These are phyloP conservation scores for Caryocar brasiliense DNA, from an alignment of 441 rosid genomes.

Conservation along the genomic window DNA sequence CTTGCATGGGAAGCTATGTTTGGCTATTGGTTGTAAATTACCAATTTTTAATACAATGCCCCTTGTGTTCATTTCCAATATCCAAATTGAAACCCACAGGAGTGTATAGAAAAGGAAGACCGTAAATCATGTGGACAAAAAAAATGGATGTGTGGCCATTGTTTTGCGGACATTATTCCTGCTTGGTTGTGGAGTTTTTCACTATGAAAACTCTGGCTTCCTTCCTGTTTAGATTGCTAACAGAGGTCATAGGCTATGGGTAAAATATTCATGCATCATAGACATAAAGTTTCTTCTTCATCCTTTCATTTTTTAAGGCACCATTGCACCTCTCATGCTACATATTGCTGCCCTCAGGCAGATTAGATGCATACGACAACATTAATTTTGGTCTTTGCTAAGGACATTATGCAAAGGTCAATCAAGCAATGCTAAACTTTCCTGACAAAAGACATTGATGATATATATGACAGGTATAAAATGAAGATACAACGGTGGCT, in stretches of 20 bases:
- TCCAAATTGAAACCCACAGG: too few species aligned
- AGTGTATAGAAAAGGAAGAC: not conserved
- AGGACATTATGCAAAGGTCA: too few species aligned
- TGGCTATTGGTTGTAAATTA: not conserved
- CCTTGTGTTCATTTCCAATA: too few species aligned
- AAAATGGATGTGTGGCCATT: not conserved
- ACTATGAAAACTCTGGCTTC: not conserved
- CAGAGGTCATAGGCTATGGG: not conserved
- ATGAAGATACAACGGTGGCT: slow-evolving; percentile 15
- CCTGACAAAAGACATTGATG: slow-evolving; percentile 2
- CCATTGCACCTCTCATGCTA: not conserved
- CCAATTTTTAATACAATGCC: too few species aligned
- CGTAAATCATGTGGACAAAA: not conserved
- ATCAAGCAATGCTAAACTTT: too few species aligned
- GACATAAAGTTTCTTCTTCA: not conserved
- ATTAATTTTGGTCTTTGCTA: too few species aligned
- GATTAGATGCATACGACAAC: too few species aligned
- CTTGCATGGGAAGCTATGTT: not conserved
- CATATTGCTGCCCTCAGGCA: too few species aligned
- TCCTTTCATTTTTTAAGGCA: not conserved
- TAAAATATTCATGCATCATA: not conserved
- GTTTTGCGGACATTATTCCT: not conserved
- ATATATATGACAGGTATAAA: slow-evolving; percentile 26
- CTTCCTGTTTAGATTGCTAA: not conserved
- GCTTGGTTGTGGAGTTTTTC: not conserved